Conservation (phyloP, 163 green algal species). For the Scenedesmus sp. region DNA sequence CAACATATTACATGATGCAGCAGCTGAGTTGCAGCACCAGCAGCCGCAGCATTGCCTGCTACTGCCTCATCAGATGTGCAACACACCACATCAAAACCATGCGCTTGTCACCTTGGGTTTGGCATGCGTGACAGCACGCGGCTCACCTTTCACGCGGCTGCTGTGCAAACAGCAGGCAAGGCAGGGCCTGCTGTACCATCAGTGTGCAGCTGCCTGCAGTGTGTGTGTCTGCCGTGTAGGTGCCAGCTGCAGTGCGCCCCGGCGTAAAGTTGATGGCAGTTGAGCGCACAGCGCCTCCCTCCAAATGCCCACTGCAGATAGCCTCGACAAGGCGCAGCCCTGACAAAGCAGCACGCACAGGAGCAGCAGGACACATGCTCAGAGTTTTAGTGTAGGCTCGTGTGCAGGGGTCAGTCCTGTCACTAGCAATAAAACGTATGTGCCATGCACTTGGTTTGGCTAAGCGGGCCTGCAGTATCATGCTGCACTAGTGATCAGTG, state of each 20-base stretch:
- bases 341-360: neutral
- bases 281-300: conserved; percentile 62
- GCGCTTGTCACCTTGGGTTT: neutral
- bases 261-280: conserved; percentile 66
- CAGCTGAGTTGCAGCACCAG: no score
- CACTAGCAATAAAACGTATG: no score
- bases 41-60: no score
- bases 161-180: conserved; percentile 70
- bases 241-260: conserved; percentile 47
- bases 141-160: conserved; percentile 5
- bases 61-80: neutral
- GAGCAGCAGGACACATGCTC: neutral
- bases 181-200: conserved; percentile 82
- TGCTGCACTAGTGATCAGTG: no score
- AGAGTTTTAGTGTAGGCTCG: no score
- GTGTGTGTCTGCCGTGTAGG: conserved; percentile 70
- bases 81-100: neutral
- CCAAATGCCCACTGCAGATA: conserved; percentile 56
- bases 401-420: no score
- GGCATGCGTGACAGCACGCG: neutral
- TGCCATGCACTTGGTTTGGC: no score
- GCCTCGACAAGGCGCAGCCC: conserved; percentile 66
- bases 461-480: no score
- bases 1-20: no score
- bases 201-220: conserved; percentile 87